phyloP scores from a whole-genome alignment of 163 green algal species.

The Scenedesmus sp. region DNA sequence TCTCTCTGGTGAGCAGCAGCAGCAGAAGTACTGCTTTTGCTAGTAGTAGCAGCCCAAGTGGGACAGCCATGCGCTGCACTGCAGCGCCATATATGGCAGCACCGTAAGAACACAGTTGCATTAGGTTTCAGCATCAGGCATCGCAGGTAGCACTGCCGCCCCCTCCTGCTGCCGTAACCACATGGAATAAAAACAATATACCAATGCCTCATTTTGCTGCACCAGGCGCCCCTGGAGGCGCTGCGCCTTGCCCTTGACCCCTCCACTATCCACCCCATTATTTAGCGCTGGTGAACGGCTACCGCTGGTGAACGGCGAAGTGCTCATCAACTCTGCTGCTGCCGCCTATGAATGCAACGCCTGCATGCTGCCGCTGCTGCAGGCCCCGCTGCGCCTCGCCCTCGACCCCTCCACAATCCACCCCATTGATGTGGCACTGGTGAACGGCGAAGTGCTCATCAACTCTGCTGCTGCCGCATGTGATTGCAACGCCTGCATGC shows the following conservation, averaged over 20 bases:
- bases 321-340: not conserved
- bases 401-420: slow-evolving; percentile 38
- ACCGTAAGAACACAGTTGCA: too few relatives aligned
- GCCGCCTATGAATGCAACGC: not conserved
- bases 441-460: slow-evolving; percentile 66
- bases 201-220: not conserved
- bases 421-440: slow-evolving; percentile 61
- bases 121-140: not conserved
- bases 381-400: slow-evolving; percentile 62
- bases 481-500: too few relatives aligned
- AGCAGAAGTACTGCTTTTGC: too few relatives aligned
- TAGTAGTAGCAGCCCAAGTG: too few relatives aligned
- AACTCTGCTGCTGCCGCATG: slow-evolving; percentile 46
- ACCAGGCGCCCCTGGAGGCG: slow-evolving; percentile 48
- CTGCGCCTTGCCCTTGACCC: slow-evolving; percentile 54
- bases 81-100: too few relatives aligned
- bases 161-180: not conserved
- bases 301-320: too few relatives aligned
- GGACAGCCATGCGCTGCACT: too few relatives aligned
- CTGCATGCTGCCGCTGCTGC: not conserved
- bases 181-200: too few relatives aligned
- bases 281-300: slow-evolving; percentile 62
- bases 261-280: slow-evolving; percentile 50
- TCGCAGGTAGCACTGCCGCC: not conserved
- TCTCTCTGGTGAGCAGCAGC: too few relatives aligned